Base-by-base conservation (phyloP, 148 eudicot genomes). In the Heliamphora exappendiculata region DNA sequence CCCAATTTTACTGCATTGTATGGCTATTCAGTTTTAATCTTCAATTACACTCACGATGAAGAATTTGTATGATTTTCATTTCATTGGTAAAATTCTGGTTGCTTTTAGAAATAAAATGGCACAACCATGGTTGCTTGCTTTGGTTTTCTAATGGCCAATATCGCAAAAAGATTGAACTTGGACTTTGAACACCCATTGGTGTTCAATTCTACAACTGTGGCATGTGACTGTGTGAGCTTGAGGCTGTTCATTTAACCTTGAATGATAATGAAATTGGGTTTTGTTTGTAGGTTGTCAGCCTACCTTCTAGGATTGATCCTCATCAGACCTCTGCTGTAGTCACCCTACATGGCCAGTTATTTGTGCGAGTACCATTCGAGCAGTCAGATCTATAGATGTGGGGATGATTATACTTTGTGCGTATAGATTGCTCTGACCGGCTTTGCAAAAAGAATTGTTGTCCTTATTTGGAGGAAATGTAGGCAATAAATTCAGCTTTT, bases 311-410 rank as follows among this genome's bases (percentile, higher is more conserved):
- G 85, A 94, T 94, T 65, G 98, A 94, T 84, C 93, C 98, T 67
- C 98, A 94, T 77, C 97, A 94, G 82, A 91, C 98, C 37, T 94
- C 98, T 41, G 98, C 98, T 24, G 93, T 91, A 81, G 98, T 94
- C 78, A 94, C 98, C 64, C 84, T 94, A 78, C 98, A 94, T 47
- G 94, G 98, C 12, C 97, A 94, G 83, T 75, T 94, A 75, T 94
- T 94, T 80, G 94, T 94, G 45, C 91, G 98, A 16, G 97, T 87
- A 67, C 89, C 89, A 54, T 91, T 90, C 31, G 89, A 87, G 82
- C 89, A 81, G 66, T 76, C 85, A 20, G 82, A 82, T 81, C 28
- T 67, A 41, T 84, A 82, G 75, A 49, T 36, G 24, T 73, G 41
- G 42, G 44, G 57, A 72, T 12, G 28, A 26, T 55, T 42, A 16